These are phyloP conservation scores for Trichoderma erinaceum DNA, from an alignment of 495 filamentous ascomycete species.

Conservation along the genomic window DNA sequence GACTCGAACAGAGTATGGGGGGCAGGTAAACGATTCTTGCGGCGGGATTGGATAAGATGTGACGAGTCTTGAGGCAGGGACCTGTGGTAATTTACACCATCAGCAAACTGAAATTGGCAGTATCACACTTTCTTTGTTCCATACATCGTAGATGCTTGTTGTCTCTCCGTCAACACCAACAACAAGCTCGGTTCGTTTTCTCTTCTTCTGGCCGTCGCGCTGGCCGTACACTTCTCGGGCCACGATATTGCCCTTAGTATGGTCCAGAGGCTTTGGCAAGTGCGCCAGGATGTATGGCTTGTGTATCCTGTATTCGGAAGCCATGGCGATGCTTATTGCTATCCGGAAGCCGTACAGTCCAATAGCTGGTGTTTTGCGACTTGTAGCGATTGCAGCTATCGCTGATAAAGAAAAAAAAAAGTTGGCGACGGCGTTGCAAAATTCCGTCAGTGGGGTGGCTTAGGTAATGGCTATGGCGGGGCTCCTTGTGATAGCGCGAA, in stretches of 20 bases:
- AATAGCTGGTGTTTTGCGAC: constrained; percentile 5
- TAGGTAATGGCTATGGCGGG: constrained; percentile 3
- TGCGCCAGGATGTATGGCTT: constrained; percentile 57
- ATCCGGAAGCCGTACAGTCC: not conserved
- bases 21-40: constrained; percentile 68
- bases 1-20: constrained; percentile 67
- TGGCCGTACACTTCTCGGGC: constrained; percentile 65
- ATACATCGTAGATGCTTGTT: constrained; percentile 88
- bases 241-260: constrained; percentile 50
- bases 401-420: constrained; percentile 25
- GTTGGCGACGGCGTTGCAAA: constrained; percentile 21
- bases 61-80: constrained; percentile 70
- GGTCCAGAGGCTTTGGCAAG: constrained; percentile 60
- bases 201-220: constrained; percentile 65
- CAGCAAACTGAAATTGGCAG: constrained; percentile 18
- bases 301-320: constrained; percentile 48
- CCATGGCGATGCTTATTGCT: constrained; percentile 32
- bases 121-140: constrained; percentile 25
- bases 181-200: constrained; percentile 77
- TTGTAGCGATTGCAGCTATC: constrained; percentile 6
- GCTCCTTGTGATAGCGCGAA: not conserved
- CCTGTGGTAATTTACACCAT: constrained; percentile 38
- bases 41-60: constrained; percentile 83
- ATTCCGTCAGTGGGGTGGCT: constrained; percentile 13
- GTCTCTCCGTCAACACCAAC: constrained; percentile 87